Evolutionary conservation across 2,329 filamentous ascomycete genomes (phyloP).

Genomic region (Diatrype stigma): DNA sequence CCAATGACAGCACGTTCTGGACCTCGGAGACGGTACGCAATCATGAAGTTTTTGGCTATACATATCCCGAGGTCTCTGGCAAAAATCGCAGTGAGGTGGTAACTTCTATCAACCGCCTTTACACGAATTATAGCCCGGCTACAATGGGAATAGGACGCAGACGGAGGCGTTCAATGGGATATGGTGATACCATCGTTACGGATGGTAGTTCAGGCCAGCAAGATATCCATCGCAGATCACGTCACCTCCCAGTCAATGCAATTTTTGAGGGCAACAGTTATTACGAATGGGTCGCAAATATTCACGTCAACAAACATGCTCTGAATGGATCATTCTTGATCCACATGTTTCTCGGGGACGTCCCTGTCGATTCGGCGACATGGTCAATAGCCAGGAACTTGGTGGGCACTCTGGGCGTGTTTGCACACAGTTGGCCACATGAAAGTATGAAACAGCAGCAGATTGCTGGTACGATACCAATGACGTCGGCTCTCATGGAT

Average conservation of each 20-base stretch:
- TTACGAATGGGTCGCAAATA: constrained; percentile 65
- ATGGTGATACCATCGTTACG: constrained; percentile 12
- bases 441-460: constrained; percentile 29
- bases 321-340: constrained; percentile 60
- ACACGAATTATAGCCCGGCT: constrained; percentile 45
- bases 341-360: constrained; percentile 63
- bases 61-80: constrained; percentile 62
- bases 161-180: background rate
- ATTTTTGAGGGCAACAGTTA: constrained; percentile 40
- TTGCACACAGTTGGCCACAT: constrained; percentile 32
- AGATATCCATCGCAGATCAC: constrained; percentile 6
- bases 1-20: constrained; percentile 60
- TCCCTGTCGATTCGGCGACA: constrained; percentile 35
- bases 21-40: constrained; percentile 59
- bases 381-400: constrained; percentile 55
- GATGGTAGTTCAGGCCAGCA: background rate
- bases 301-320: constrained; percentile 57
- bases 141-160: constrained; percentile 21
- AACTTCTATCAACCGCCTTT: constrained; percentile 55
- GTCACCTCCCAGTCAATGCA: constrained; percentile 22
- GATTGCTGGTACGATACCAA: constrained; percentile 46
- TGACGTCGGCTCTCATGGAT: constrained; percentile 46
- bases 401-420: constrained; percentile 58
- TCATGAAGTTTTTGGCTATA: constrained; percentile 64
- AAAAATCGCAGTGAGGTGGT: constrained; percentile 41